Evolutionary conservation across 805 yeast species (phyloP).

Genomic region (Priceomyces carsonii): DNA sequence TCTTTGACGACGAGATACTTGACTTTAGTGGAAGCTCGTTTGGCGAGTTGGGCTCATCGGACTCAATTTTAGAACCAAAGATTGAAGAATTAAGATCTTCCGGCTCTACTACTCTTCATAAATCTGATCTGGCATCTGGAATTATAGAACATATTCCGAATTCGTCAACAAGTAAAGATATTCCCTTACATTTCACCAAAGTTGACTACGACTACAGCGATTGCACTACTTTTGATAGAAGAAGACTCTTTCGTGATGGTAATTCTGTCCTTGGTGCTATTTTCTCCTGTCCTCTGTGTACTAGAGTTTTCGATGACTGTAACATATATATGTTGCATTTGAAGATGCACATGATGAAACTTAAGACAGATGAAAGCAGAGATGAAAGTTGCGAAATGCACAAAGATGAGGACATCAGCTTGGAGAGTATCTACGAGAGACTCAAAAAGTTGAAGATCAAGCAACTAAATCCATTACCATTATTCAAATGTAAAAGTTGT

Average conservation of each 20-base stretch:
- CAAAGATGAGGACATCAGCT: neutral
- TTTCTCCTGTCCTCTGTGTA: slow-evolving; percentile 11
- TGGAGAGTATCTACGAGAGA: neutral
- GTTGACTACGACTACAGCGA: no score
- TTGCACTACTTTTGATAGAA: no score
- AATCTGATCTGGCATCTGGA: no score
- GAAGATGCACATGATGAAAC: slow-evolving; percentile 8
- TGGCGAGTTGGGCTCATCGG: neutral
- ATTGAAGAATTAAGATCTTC: slow-evolving; percentile 1
- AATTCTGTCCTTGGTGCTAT: no score
- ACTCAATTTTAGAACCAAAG: slow-evolving; percentile 1
- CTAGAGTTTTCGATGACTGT: slow-evolving; percentile 2
- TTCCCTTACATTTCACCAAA: no score
- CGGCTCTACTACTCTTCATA: no score
- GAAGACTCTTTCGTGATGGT: no score
- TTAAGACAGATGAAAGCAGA: slow-evolving; percentile 2
- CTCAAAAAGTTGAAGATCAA: neutral
- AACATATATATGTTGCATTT: slow-evolving; percentile 8
- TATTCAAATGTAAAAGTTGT: slow-evolving; percentile 4
- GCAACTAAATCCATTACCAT: no score
- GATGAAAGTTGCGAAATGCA: neutral
- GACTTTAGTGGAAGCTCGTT: neutral
- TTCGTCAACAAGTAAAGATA: no score
- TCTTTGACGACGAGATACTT: slow-evolving; percentile 1
- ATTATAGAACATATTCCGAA: no score